Evolutionary conservation across 2,329 filamentous ascomycete species (phyloP).

Genomic region (Volutella citrinella): DNA sequence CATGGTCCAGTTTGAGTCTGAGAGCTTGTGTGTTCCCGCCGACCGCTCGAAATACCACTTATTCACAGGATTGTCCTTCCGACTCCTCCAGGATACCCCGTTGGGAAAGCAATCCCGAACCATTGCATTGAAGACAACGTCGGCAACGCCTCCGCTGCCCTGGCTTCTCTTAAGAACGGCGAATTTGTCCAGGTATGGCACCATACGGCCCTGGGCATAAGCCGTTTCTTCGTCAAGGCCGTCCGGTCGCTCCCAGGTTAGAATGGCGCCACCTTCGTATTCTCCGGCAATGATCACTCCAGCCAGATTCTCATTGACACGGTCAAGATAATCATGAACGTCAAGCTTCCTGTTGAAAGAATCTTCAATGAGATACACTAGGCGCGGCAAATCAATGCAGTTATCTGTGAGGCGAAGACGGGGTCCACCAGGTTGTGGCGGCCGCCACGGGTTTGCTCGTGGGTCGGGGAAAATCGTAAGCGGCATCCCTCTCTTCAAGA

Average conservation of each 20-base stretch:
- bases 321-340: constrained; percentile 73
- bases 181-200: constrained; percentile 97
- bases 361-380: constrained; percentile 87
- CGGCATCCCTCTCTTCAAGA: constrained; percentile 89
- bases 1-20: constrained; percentile 90
- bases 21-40: constrained; percentile 76
- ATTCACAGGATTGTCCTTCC: constrained; percentile 91
- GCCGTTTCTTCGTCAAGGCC: constrained; percentile 53
- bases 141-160: constrained; percentile 87
- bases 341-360: constrained; percentile 87
- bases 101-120: constrained; percentile 82
- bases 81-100: constrained; percentile 89
- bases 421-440: constrained; percentile 56
- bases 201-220: constrained; percentile 59
- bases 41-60: constrained; percentile 99
- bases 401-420: constrained; percentile 73
- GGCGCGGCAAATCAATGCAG: constrained; percentile 75
- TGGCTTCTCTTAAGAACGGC: constrained; percentile 86
- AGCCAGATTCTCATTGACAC: constrained; percentile 78
- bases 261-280: constrained; percentile 91
- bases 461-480: constrained; percentile 80
- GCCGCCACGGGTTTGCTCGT: constrained; percentile 65
- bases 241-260: constrained; percentile 86
- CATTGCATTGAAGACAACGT: constrained; percentile 96
- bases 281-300: constrained; percentile 93